Evolutionary conservation across 805 yeast genomes (phyloP).

Genomic region (Dipodascus albidus): DNA sequence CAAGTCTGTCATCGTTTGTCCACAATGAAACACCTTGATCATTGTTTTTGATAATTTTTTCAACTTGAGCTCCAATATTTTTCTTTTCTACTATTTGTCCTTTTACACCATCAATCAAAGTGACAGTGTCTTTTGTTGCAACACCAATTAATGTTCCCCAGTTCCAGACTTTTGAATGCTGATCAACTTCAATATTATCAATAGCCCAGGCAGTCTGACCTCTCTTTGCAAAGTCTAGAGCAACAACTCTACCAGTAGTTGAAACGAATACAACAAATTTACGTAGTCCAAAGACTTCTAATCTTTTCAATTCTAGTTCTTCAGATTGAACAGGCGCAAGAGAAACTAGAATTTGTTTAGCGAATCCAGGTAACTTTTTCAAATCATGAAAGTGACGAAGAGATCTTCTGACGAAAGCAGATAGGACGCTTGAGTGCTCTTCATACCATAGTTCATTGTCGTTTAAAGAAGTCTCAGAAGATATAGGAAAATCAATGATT

Average conservation of each 20-base stretch:
- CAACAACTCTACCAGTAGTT: constrained; percentile 19
- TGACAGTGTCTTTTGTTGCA: constrained; percentile 9
- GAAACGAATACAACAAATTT: constrained; percentile 24
- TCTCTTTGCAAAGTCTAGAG: constrained; percentile 18
- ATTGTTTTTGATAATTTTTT: background rate
- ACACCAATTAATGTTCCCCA: constrained; percentile 4
- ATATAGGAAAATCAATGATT: constrained; percentile 19
- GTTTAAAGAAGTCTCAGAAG: constrained; percentile 14
- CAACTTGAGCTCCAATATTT: background rate
- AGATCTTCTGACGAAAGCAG: constrained; percentile 20
- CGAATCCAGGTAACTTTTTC: constrained; percentile 6
- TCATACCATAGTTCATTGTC: constrained; percentile 21
- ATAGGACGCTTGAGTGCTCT: constrained; percentile 16
- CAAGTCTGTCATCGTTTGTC: background rate
- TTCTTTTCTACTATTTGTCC: constrained; percentile 5
- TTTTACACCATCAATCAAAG: constrained; percentile 11
- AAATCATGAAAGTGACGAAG: constrained; percentile 18
- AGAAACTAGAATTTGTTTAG: constrained; percentile 2
- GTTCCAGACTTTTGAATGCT: background rate
- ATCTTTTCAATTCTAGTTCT: background rate
- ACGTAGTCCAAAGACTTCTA: constrained; percentile 23
- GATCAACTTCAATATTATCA: constrained; percentile 4
- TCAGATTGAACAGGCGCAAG: constrained; percentile 1
- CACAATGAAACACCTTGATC: constrained; percentile 1
- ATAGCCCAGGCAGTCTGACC: constrained; percentile 21